A percentile compares a stretch with the other conserved stretches of the same genome.
These are phyloP conservation scores for Paracamarosporium sp. DNA, from an alignment of 2,329 filamentous ascomycete genomes.

Conservation along the genomic window DNA sequence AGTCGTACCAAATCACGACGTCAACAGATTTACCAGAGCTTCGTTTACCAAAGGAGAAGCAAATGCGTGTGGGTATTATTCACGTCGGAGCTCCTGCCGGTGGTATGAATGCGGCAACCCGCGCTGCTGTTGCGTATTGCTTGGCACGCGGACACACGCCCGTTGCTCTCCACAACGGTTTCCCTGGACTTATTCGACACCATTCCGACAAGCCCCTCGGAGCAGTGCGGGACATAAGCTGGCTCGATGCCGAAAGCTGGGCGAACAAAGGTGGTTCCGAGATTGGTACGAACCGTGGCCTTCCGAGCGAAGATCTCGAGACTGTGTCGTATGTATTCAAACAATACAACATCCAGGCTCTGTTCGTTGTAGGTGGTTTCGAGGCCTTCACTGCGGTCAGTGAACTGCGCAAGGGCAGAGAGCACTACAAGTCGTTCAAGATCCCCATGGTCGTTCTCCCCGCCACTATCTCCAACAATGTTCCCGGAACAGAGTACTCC, in stretches of 20 bases:
- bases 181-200: slow-evolving; percentile 90
- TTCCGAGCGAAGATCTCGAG: slow-evolving; percentile 87
- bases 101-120: slow-evolving; percentile 96
- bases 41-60: slow-evolving; percentile 74
- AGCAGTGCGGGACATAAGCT: slow-evolving; percentile 83
- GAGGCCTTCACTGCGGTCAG: slow-evolving; percentile 94
- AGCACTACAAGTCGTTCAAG: slow-evolving; percentile 81
- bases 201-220: slow-evolving; percentile 82
- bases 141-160: slow-evolving; percentile 90
- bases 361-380: slow-evolving; percentile 94
- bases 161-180: slow-evolving; percentile 93
- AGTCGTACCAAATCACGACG: slow-evolving; percentile 89
- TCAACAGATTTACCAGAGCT: slow-evolving; percentile 76
- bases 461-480: slow-evolving; percentile 98
- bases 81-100: slow-evolving; percentile 96
- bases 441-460: slow-evolving; percentile 91
- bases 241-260: slow-evolving; percentile 95
- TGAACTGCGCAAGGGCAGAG: slow-evolving; percentile 81
- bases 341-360: slow-evolving; percentile 85
- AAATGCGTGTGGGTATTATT: slow-evolving; percentile 93
- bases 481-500: slow-evolving; percentile 96
- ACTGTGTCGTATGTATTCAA: slow-evolving; percentile 83
- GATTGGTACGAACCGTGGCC: slow-evolving; percentile 94
- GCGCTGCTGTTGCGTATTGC: slow-evolving; percentile 92
- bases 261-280: slow-evolving; percentile 96